Evolutionary conservation across 1,139 yeast species (phyloP).

Genomic region (Magnusiomyces suaveolens): DNA sequence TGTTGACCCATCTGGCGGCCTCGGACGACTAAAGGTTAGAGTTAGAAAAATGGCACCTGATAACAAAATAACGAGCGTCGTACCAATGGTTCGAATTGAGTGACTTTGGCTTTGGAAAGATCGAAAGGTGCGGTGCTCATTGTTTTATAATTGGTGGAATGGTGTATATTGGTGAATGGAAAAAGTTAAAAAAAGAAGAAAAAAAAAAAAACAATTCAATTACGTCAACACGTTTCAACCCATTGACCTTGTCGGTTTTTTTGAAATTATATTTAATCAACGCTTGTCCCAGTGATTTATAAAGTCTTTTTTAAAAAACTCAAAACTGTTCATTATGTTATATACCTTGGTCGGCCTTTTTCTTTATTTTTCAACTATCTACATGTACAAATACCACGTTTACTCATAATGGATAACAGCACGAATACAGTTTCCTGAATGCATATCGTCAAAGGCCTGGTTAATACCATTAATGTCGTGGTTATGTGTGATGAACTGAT

Average conservation of each 20-base stretch:
- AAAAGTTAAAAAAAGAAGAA: too few species aligned
- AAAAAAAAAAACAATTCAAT: too few species aligned
- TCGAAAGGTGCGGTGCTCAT: too few species aligned
- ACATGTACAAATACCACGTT: not conserved
- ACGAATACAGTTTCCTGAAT: conserved; percentile 85
- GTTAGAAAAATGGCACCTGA: not conserved
- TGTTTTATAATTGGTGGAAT: too few species aligned
- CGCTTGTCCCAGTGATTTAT: too few species aligned
- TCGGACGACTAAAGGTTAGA: conserved; percentile 26
- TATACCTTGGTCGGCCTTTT: too few species aligned
- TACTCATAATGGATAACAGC: conserved; percentile 49
- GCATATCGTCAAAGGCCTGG: conserved; percentile 90
- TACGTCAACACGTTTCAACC: too few species aligned
- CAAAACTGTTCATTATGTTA: too few species aligned
- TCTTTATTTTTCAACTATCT: not conserved
- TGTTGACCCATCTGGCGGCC: conserved; percentile 51
- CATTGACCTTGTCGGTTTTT: too few species aligned
- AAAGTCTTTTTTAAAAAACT: too few species aligned
- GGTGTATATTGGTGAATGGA: too few species aligned
- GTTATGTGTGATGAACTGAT: conserved; percentile 89
- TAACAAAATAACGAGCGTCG: conserved; percentile 9
- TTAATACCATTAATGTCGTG: conserved; percentile 70
- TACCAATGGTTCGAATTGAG: conserved; percentile 27
- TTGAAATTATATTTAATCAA: too few species aligned
- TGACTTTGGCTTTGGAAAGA: conserved; percentile 30